Percentiles rank a stretch among this genome's conserved stretches.
Evolutionary conservation across 805 yeast genomes (phyloP).

Genomic region (Candida maltosa): DNA sequence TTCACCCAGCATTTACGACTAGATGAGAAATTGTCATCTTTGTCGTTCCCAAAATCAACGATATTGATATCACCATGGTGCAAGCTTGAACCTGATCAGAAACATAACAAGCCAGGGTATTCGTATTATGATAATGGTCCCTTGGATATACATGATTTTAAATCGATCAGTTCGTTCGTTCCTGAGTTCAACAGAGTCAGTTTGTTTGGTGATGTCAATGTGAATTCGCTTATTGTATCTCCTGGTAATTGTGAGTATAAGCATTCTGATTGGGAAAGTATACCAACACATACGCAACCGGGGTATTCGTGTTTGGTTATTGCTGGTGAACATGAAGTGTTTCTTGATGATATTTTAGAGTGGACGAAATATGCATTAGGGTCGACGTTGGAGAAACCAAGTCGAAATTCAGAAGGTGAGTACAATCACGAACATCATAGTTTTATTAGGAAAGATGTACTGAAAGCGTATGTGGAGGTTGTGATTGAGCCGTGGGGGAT

Average conservation of each 20-base stretch:
- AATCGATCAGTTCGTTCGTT: slow-evolving; percentile 11
- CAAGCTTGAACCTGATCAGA: slow-evolving; percentile 15
- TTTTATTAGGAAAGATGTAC: slow-evolving; percentile 14
- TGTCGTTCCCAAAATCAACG: slow-evolving; percentile 22
- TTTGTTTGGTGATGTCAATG: slow-evolving; percentile 13
- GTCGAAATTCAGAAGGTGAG: slow-evolving; percentile 17
- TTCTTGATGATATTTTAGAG: slow-evolving; percentile 36
- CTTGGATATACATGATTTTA: slow-evolving; percentile 14
- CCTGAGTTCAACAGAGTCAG: slow-evolving; percentile 3
- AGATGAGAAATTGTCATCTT: slow-evolving; percentile 5
- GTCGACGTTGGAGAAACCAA: slow-evolving; percentile 18
- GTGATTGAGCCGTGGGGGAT: slow-evolving; percentile 37
- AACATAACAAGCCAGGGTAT: slow-evolving; percentile 23
- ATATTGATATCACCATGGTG: slow-evolving; percentile 39
- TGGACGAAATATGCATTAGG: slow-evolving; percentile 32
- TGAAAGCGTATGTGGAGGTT: slow-evolving; percentile 18
- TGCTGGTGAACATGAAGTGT: slow-evolving; percentile 40
- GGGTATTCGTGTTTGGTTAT: slow-evolving; percentile 25
- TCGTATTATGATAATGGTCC: slow-evolving; percentile 29
- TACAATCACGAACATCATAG: slow-evolving; percentile 16
- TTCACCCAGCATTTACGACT: slow-evolving; percentile 17
- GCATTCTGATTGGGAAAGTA: slow-evolving; percentile 28
- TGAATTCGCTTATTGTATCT: slow-evolving; percentile 15
- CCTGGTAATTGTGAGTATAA: slow-evolving; percentile 23
- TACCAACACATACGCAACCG: slow-evolving; percentile 26